Percentiles rank a stretch among this genome's conserved stretches.
These are phyloP conservation scores for Eragrostis tef DNA, from an alignment of 202 grass and related monocot genomes.

Conservation along the genomic window DNA sequence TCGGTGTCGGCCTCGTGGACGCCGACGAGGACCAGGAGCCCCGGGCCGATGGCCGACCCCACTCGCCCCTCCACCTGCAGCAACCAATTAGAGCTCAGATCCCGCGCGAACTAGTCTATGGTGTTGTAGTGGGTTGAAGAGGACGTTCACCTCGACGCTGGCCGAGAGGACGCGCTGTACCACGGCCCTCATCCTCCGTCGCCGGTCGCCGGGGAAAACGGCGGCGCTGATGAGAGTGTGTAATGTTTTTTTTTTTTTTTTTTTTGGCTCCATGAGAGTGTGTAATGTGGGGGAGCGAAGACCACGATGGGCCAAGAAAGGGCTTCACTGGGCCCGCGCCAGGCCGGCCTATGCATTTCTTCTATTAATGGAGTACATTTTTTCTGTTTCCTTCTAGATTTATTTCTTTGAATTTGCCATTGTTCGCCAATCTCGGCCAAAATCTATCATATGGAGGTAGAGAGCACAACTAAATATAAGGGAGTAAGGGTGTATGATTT, in stretches of 20 bases:
- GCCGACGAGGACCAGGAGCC: slow-evolving; percentile 86
- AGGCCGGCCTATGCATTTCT: neutral
- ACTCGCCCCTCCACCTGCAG: slow-evolving; percentile 77
- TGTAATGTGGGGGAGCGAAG: neutral
- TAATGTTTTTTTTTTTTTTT: no score
- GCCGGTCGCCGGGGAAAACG: neutral
- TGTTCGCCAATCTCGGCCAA: neutral
- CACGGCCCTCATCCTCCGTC: slow-evolving; percentile 69
- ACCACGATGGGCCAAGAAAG: slow-evolving; percentile 12
- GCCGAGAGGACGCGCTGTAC: slow-evolving; percentile 93
- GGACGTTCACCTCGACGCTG: slow-evolving; percentile 68
- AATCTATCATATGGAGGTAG: neutral
- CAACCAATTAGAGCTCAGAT: slow-evolving; percentile 28
- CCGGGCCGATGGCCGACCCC: slow-evolving; percentile 83
- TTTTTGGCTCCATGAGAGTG: no score
- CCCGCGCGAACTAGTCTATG: slow-evolving; percentile 12
- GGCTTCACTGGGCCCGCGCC: neutral
- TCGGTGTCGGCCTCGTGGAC: slow-evolving; percentile 77
- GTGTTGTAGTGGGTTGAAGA: neutral
- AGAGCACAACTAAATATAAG: neutral
- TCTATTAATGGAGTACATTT: neutral
- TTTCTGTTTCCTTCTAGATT: neutral
- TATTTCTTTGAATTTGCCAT: neutral
- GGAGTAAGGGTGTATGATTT: neutral
- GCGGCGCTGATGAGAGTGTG: slow-evolving; percentile 18